phyloP scores from a whole-genome alignment of 192 early-diverging fungal genomes.

The Linnemannia exigua region DNA sequence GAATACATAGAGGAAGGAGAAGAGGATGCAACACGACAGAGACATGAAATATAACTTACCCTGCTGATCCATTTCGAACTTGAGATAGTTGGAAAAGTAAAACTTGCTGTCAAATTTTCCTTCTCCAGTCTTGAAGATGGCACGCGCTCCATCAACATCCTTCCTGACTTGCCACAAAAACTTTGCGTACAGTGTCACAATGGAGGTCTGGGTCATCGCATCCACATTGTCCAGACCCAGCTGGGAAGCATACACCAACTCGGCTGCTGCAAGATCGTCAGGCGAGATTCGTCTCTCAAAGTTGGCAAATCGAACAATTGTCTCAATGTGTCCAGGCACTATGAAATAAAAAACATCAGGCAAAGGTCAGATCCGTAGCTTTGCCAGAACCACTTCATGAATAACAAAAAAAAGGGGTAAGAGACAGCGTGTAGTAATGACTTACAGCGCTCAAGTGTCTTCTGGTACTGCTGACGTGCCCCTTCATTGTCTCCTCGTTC shows the following conservation, averaged over 20 bases:
- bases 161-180: constrained; percentile 62
- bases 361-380: not conserved
- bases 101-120: constrained; percentile 65
- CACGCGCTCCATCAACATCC: constrained; percentile 58
- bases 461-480: constrained; percentile 71
- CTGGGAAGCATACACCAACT: constrained; percentile 50
- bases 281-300: constrained; percentile 73
- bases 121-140: constrained; percentile 62
- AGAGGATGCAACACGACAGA: not conserved
- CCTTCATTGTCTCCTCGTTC: constrained; percentile 67
- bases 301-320: constrained; percentile 71
- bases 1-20: not conserved
- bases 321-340: constrained; percentile 80
- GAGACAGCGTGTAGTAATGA: not conserved
- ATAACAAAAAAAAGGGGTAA: too few relatives aligned
- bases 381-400: too few relatives aligned
- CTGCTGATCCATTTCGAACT: constrained; percentile 73
- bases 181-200: constrained; percentile 67
- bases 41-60: constrained; percentile 48
- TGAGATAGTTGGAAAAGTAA: constrained; percentile 69
- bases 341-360: not conserved
- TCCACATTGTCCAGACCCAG: constrained; percentile 54
- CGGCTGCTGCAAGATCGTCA: constrained; percentile 53
- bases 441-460: constrained; percentile 68
- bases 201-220: constrained; percentile 65